These are phyloP conservation scores for Botryotinia narcissicola DNA, from an alignment of 2,329 filamentous ascomycete species.

Conservation along the genomic window DNA sequence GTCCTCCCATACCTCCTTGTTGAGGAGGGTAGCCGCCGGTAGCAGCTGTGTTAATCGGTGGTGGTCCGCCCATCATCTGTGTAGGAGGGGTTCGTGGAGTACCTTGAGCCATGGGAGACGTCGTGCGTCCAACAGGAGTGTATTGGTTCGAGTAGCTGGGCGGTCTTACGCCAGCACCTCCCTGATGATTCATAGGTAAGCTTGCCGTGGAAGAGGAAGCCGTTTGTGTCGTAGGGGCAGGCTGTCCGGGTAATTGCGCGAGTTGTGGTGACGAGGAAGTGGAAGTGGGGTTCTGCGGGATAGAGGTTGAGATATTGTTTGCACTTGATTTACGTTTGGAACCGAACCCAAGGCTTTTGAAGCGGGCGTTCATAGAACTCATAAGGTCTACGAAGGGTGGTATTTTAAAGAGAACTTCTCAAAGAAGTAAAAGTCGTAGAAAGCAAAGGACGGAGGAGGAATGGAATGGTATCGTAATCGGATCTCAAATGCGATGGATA, in stretches of 20 bases:
- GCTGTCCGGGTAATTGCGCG: constrained; percentile 31
- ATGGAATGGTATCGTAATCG: constrained; percentile 1
- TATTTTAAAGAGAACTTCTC: constrained; percentile 26
- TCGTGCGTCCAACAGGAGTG: constrained; percentile 53
- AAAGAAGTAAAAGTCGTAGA: constrained; percentile 35
- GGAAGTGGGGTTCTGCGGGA: constrained; percentile 38
- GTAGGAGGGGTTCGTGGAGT: constrained; percentile 38
- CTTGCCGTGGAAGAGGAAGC: constrained; percentile 50
- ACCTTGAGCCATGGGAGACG: constrained; percentile 36
- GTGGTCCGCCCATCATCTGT: constrained; percentile 54
- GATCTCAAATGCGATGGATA: constrained; percentile 10
- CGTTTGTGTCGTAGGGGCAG: constrained; percentile 37
- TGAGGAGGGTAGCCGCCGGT: constrained; percentile 56
- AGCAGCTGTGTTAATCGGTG: constrained; percentile 65
- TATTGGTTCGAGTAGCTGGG: constrained; percentile 63
- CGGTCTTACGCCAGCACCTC: constrained; percentile 56
- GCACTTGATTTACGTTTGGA: constrained; percentile 69
- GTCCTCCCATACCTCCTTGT: constrained; percentile 43
- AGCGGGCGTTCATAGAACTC: constrained; percentile 77
- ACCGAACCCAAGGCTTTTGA: constrained; percentile 77
- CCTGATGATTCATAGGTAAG: constrained; percentile 62
- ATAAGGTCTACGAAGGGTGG: constrained; percentile 47
- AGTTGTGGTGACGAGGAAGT: constrained; percentile 33
- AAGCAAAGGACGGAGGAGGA: constrained; percentile 26
- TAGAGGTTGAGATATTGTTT: constrained; percentile 47